Conservation (phyloP, 257 asterid species). For the Scutellaria minor region DNA sequence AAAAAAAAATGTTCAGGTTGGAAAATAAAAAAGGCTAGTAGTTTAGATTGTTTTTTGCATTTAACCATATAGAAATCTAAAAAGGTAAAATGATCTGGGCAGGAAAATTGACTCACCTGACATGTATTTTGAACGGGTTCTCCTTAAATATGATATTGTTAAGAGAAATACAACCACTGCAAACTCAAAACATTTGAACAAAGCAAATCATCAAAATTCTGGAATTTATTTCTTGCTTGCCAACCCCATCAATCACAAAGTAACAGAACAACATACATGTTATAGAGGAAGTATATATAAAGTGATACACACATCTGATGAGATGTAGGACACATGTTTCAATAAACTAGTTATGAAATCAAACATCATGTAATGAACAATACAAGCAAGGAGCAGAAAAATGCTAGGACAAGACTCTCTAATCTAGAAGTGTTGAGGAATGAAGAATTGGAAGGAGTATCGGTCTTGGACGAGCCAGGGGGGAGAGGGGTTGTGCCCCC, state of each 20-base stretch:
- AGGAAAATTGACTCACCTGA: too few species aligned
- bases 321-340: neutral
- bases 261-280: neutral
- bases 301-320: neutral
- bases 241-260: neutral
- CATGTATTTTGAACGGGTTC: too few species aligned
- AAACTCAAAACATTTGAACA: neutral
- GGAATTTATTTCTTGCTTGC: neutral
- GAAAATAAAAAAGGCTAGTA: too few species aligned
- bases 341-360: neutral
- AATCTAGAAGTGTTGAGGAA: neutral
- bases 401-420: constrained; percentile 6
- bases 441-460: constrained; percentile 47
- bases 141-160: too few species aligned
- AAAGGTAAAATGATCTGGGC: too few species aligned
- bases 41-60: too few species aligned
- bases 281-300: neutral
- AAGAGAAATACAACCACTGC: neutral
- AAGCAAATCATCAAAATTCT: neutral
- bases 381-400: constrained; percentile 34
- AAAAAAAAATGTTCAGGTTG: too few species aligned
- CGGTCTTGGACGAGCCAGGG: constrained; percentile 60
- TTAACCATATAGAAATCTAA: too few species aligned
- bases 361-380: constrained; percentile 18
- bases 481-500: constrained; percentile 39